These are phyloP conservation scores for Ophiocytium majus DNA, from an alignment of 352 stramenopile genomes.

Conservation along the genomic window DNA sequence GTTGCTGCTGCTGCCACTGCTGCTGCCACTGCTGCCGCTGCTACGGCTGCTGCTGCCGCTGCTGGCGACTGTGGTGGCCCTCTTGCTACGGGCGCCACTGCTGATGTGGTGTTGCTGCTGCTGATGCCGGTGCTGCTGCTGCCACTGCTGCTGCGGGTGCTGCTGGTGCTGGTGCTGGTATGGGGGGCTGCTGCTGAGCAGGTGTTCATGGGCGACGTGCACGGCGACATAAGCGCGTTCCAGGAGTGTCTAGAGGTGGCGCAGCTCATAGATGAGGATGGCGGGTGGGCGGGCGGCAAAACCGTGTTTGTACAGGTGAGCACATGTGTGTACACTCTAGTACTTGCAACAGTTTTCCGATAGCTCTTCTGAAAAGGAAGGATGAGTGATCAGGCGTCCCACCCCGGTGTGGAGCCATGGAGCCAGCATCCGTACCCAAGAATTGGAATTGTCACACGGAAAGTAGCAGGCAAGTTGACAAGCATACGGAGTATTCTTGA, in stretches of 20 bases:
- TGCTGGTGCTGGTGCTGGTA: background rate
- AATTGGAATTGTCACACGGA: too few relatives aligned
- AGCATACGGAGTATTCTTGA: too few relatives aligned
- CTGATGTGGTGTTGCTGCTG: background rate
- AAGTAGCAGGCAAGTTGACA: too few relatives aligned
- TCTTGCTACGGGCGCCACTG: background rate
- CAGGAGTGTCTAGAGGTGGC: conserved; percentile 48
- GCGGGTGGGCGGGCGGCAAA: conserved; percentile 41
- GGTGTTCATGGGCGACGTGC: conserved; percentile 49
- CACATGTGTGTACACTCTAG: too few relatives aligned
- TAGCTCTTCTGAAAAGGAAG: too few relatives aligned
- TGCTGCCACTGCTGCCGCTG: background rate
- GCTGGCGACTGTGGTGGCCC: background rate
- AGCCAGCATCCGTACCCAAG: too few relatives aligned
- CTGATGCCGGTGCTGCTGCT: background rate
- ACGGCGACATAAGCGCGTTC: conserved; percentile 46
- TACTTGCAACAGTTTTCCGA: too few relatives aligned
- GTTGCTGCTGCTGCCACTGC: too few relatives aligned
- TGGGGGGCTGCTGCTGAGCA: conserved; percentile 20
- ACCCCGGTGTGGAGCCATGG: too few relatives aligned
- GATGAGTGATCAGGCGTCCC: too few relatives aligned
- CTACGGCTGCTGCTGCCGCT: background rate
- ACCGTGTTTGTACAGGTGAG: conserved; percentile 53
- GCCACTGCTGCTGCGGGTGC: background rate
- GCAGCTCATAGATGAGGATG: conserved; percentile 39